Conservation (phyloP, 2,329 filamentous ascomycete species). For the Penicillium olsonii region DNA sequence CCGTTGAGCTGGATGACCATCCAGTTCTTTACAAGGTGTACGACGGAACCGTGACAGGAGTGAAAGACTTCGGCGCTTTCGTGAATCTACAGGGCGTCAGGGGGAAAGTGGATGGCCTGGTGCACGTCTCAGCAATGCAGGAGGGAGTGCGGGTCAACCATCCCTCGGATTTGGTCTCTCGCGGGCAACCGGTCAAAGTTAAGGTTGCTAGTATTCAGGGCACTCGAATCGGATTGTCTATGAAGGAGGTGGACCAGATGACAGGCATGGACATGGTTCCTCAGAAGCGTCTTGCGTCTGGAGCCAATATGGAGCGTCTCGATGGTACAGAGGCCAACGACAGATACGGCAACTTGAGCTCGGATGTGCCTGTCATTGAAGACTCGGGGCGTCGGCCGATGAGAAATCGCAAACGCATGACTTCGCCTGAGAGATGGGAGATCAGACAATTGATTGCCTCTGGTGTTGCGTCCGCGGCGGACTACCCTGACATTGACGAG, state of each 20-base stretch:
- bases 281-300: conserved; percentile 75
- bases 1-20: conserved; percentile 75
- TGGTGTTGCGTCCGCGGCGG: conserved; percentile 85
- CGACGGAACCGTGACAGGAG: conserved; percentile 81
- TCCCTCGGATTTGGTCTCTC: conserved; percentile 80
- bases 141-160: conserved; percentile 86
- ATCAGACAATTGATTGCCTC: conserved; percentile 95
- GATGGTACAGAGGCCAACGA: conserved; percentile 61
- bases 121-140: conserved; percentile 87
- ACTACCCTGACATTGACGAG: conserved; percentile 92
- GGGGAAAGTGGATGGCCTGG: conserved; percentile 87
- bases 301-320: conserved; percentile 83
- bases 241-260: conserved; percentile 95
- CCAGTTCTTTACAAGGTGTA: conserved; percentile 87
- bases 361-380: conserved; percentile 65
- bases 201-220: conserved; percentile 89
- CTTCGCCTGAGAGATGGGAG: conserved; percentile 95
- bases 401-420: conserved; percentile 84
- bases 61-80: conserved; percentile 96
- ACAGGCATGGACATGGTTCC: conserved; percentile 82
- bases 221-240: conserved; percentile 79
- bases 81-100: conserved; percentile 85
- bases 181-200: conserved; percentile 83
- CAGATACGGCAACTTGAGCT: conserved; percentile 56
- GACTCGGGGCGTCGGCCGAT: conserved; percentile 57